Conservation (phyloP, 108 stramenopile genomes). For the Cylindrotheca fusiformis region DNA sequence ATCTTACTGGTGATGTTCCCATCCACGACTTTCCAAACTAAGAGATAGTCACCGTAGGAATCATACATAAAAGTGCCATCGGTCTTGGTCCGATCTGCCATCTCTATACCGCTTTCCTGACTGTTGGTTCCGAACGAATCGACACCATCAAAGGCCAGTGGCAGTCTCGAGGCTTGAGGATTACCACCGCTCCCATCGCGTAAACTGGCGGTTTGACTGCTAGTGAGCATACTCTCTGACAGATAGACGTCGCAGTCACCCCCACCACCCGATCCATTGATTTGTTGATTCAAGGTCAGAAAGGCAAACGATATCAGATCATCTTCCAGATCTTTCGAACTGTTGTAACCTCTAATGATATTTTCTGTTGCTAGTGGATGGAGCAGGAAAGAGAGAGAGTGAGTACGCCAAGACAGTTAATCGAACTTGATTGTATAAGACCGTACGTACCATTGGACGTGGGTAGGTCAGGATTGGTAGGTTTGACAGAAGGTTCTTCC, state of each 20-base stretch:
- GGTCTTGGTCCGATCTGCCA: constrained; percentile 47
- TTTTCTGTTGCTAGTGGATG: no score
- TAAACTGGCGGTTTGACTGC: neutral
- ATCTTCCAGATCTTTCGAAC: constrained; percentile 8
- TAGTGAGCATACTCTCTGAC: neutral
- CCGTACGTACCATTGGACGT: no score
- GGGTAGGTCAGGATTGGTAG: no score
- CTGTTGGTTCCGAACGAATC: constrained; percentile 51
- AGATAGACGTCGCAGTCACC: neutral
- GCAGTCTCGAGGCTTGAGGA: neutral
- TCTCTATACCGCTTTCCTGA: constrained; percentile 53
- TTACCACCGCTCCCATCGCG: neutral
- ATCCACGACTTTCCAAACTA: constrained; percentile 22
- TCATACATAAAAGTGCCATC: constrained; percentile 47
- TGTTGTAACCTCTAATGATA: constrained; percentile 19
- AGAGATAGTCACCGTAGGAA: constrained; percentile 34
- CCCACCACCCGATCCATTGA: constrained; percentile 2
- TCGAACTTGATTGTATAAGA: no score
- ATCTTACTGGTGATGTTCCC: constrained; percentile 16
- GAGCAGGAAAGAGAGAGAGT: no score
- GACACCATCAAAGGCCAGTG: neutral
- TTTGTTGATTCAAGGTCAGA: constrained; percentile 17
- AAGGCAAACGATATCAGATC: constrained; percentile 20
- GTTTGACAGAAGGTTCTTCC: no score
- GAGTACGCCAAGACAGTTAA: no score